phyloP scores from a whole-genome alignment of 768 basidiomycete species.

The Termitomyces titanicus region DNA sequence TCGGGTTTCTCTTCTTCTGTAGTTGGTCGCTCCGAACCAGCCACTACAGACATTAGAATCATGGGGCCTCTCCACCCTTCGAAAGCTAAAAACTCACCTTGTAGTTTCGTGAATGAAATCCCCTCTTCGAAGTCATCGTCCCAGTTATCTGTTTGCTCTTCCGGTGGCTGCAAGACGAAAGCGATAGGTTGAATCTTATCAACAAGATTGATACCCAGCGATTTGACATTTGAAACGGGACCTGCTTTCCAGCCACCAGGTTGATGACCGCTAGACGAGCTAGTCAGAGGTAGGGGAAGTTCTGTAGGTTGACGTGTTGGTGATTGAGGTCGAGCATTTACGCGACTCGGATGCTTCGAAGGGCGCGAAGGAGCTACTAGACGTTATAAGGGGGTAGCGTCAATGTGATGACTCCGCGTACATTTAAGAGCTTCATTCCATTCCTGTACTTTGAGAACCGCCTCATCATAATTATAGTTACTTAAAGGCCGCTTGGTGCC shows the following conservation, averaged over 20 bases:
- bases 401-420: slow-evolving; percentile 28
- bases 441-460: slow-evolving; percentile 92
- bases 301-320: slow-evolving; percentile 42
- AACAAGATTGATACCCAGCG: slow-evolving; percentile 35
- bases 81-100: slow-evolving; percentile 36
- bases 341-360: slow-evolving; percentile 59
- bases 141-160: slow-evolving; percentile 95
- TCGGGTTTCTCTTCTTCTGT: slow-evolving; percentile 53
- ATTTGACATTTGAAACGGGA: slow-evolving; percentile 29
- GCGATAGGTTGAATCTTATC: slow-evolving; percentile 62
- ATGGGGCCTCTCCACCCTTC: neutral
- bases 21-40: slow-evolving; percentile 53
- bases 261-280: slow-evolving; percentile 25
- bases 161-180: slow-evolving; percentile 66
- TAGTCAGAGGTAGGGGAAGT: slow-evolving; percentile 25
- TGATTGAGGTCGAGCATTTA: slow-evolving; percentile 39
- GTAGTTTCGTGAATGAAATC: slow-evolving; percentile 82
- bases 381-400: neutral
- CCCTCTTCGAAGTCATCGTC: slow-evolving; percentile 97
- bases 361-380: slow-evolving; percentile 65
- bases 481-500: slow-evolving; percentile 47
- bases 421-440: slow-evolving; percentile 98
- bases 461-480: slow-evolving; percentile 92
- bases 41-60: slow-evolving; percentile 27
- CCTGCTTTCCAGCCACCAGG: slow-evolving; percentile 33